phyloP scores from a whole-genome alignment of 2,329 filamentous ascomycete genomes.

The Neonectria punicea region DNA sequence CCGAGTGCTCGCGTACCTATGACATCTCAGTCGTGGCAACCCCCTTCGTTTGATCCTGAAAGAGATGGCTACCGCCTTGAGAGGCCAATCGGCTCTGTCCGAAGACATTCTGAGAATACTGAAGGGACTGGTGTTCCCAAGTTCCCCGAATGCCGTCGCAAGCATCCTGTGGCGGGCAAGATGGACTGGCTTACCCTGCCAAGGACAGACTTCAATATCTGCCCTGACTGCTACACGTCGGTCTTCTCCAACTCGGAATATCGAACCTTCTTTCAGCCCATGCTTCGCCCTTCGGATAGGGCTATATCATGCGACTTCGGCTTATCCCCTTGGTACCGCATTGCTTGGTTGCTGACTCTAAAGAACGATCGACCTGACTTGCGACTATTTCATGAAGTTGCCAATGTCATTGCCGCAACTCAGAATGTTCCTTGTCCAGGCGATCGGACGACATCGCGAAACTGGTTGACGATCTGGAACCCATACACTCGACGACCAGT shows the following conservation, averaged over 20 bases:
- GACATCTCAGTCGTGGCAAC: constrained; percentile 55
- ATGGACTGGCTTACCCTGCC: constrained; percentile 86
- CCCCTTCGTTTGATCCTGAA: constrained; percentile 56
- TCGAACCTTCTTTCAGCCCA: constrained; percentile 69
- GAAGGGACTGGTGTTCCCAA: constrained; percentile 48
- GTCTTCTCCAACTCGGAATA: constrained; percentile 77
- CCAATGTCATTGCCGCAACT: constrained; percentile 63
- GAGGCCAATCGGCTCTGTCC: constrained; percentile 58
- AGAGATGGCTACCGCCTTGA: constrained; percentile 49
- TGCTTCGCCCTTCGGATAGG: constrained; percentile 66
- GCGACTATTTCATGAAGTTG: constrained; percentile 75
- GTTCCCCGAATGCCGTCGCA: constrained; percentile 77
- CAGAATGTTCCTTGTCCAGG: constrained; percentile 68
- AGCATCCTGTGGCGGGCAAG: constrained; percentile 68
- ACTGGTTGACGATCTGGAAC: constrained; percentile 82
- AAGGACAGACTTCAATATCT: constrained; percentile 80
- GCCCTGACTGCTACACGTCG: constrained; percentile 79
- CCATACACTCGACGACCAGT: constrained; percentile 71
- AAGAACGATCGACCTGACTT: constrained; percentile 76
- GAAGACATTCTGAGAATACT: constrained; percentile 62
- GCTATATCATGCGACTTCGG: constrained; percentile 82
- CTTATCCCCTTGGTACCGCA: constrained; percentile 79
- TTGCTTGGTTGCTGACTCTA: constrained; percentile 83
- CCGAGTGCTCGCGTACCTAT: constrained; percentile 27
- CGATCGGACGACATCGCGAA: constrained; percentile 63